A percentile compares a stretch with the other conserved stretches of the same genome.
These are phyloP conservation scores for Alternaria rosae DNA, from an alignment of 2,329 filamentous ascomycete species.

Conservation along the genomic window DNA sequence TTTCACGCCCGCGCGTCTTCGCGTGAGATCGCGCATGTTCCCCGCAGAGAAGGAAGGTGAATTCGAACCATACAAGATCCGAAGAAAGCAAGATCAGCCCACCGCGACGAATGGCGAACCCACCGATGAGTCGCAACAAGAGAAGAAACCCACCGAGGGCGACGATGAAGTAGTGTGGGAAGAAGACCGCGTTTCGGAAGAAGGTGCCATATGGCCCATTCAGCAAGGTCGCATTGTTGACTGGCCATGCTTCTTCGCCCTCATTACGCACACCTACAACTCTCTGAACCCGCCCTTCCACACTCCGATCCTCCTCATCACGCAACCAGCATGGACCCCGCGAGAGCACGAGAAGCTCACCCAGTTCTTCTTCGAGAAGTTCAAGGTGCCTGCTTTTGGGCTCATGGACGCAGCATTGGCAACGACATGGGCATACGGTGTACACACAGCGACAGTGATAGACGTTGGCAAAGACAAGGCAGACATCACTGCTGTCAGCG, in stretches of 20 bases:
- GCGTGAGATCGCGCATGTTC: constrained; percentile 95
- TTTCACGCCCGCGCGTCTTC: constrained; percentile 88
- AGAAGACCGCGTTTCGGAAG: constrained; percentile 85
- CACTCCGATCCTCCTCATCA: constrained; percentile 89
- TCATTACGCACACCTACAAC: constrained; percentile 90
- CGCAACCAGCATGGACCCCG: constrained; percentile 88
- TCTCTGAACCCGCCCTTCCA: constrained; percentile 90
- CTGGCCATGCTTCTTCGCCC: constrained; percentile 91
- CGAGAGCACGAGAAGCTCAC: constrained; percentile 87
- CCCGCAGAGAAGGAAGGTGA: constrained; percentile 76
- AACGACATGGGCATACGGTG: constrained; percentile 80
- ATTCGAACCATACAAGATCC: constrained; percentile 83
- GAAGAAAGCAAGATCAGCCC: constrained; percentile 53
- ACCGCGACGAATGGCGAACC: constrained; percentile 40
- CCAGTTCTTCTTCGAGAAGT: constrained; percentile 96
- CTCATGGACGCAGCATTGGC: constrained; percentile 89
- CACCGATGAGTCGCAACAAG: constrained; percentile 29
- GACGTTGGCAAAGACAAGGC: constrained; percentile 94
- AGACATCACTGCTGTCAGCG: constrained; percentile 87
- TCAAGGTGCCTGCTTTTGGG: constrained; percentile 90
- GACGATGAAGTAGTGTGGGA: constrained; percentile 74
- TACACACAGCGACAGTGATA: constrained; percentile 81
- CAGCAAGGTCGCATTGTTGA: constrained; percentile 81
- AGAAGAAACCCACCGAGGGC: constrained; percentile 49
- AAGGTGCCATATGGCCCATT: constrained; percentile 91